Base-by-base conservation (phyloP, 441 rosid genomes). In the Populus trichocarpa region DNA sequence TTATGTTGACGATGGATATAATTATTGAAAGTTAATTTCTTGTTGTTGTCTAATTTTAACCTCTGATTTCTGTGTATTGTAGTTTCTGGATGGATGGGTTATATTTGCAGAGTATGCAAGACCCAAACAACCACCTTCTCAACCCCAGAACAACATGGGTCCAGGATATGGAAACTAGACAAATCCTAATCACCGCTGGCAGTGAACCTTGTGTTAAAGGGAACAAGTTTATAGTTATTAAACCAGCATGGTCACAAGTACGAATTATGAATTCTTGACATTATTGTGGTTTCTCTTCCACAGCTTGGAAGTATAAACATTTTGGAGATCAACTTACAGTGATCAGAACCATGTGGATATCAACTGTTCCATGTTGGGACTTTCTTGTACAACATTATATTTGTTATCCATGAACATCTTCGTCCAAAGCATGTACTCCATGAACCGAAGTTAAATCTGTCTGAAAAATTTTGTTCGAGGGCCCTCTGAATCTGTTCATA, bases 71-170 rank as follows among this genome's bases (percentile, higher is more conserved):
- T 42, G 65, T 82, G 40, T 74, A 26, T 74, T 89, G 87, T 79
- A 96, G 98, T 96, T 85, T 84, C 88, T 94, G 81, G 99, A 96
- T 53, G 98, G 97, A 16, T 94, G 98, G 98, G 97, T 96, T 78
- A 91, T 96, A 87, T 96, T 96, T 70, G 98, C 98, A 0, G 98
- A 96, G 83, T 96, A 94, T 76, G 92, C 97, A 38, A 91, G 88
- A 85, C 93, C 94, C 25, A 85, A 89, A 80, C 82, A 85, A 64
- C 84, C 83, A 38, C 86, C 73, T 70, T 8, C 79, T 22, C 8
- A 69, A 20, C 80, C 70, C 36, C 66, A 42, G 53, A 72, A 42
- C 74, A 72, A 57, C 69, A 63, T 12, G 25, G 74, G 75, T 26
- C 67, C 74, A n/a, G 57, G 30, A 5, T 75, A 81, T 81, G 87